These are phyloP conservation scores for Fragilariopsis cylindrus DNA, from an alignment of 108 stramenopile genomes.

Conservation along the genomic window DNA sequence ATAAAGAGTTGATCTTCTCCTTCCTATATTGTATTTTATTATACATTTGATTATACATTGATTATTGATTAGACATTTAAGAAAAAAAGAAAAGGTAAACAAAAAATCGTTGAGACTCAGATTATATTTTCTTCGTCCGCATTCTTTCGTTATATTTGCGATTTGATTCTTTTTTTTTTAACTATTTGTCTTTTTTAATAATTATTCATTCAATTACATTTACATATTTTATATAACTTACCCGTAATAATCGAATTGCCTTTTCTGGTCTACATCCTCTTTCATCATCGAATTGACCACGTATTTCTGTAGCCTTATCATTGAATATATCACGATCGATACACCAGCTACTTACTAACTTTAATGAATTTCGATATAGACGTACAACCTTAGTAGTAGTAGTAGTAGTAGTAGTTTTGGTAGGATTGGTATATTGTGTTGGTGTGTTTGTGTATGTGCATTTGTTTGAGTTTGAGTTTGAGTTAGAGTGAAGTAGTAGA, in stretches of 20 bases:
- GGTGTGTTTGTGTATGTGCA: too few relatives aligned
- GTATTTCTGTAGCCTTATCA: conserved; percentile 78
- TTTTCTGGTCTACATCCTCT: conserved; percentile 64
- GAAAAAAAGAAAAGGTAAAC: conserved; percentile 22
- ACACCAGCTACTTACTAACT: conserved; percentile 80
- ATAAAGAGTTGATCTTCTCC: conserved; percentile 76
- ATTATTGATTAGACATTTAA: conserved; percentile 7
- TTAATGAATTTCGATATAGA: conserved; percentile 80
- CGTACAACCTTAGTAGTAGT: conserved; percentile 58
- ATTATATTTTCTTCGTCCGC: too few relatives aligned
- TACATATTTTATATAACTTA: conserved; percentile 24
- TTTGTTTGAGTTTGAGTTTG: too few relatives aligned
- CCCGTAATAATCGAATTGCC: conserved; percentile 71
- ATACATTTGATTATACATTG: not conserved
- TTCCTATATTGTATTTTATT: conserved; percentile 20
- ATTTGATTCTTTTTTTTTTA: not conserved
- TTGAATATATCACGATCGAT: conserved; percentile 90
- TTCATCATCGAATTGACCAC: conserved; percentile 82
- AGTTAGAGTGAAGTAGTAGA: not conserved
- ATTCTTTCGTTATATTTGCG: not conserved
- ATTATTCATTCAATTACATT: not conserved
- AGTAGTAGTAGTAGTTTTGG: too few relatives aligned
- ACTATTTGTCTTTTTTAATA: conserved; percentile 2
- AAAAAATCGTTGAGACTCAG: not conserved
- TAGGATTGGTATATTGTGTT: too few relatives aligned